Evolutionary conservation across 106 monocot species (phyloP).

Genomic region (Amphibolis antarctica): DNA sequence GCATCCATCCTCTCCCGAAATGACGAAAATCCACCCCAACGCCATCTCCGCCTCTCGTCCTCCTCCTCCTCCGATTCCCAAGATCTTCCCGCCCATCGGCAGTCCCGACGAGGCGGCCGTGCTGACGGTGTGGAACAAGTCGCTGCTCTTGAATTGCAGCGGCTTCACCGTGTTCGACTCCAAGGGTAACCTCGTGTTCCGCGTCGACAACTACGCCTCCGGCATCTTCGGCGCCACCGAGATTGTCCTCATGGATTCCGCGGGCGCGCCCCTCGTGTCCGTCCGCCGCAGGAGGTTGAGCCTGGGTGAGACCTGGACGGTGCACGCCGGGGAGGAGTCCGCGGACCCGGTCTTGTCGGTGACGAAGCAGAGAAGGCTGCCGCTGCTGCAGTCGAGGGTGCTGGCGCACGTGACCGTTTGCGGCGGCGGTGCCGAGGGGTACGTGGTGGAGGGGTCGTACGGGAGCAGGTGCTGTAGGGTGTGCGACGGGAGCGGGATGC

Average conservation of each 20-base stretch:
- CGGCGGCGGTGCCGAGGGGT: background rate
- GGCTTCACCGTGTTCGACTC: conserved; percentile 22
- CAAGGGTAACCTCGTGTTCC: conserved; percentile 25
- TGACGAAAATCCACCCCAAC: conserved; percentile 6
- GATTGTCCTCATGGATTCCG: conserved; percentile 23
- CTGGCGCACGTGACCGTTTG: conserved; percentile 2
- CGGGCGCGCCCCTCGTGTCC: conserved; percentile 14
- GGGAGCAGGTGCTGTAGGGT: conserved; percentile 4
- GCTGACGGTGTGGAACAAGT: conserved; percentile 28
- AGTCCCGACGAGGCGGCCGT: conserved; percentile 8
- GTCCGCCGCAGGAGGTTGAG: conserved; percentile 13
- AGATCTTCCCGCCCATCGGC: conserved; percentile 20
- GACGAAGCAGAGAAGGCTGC: conserved; percentile 11
- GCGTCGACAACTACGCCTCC: conserved; percentile 17
- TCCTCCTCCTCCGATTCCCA: conserved; percentile 16
- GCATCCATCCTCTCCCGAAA: too few relatives aligned
- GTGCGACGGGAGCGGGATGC: conserved; percentile 16
- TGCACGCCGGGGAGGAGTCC: conserved; percentile 16
- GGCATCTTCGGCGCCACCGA: conserved; percentile 3
- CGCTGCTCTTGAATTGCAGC: conserved; percentile 22
- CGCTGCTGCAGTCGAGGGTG: background rate
- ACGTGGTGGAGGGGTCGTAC: conserved; percentile 23
- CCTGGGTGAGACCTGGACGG: conserved; percentile 14
- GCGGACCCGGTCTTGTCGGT: conserved; percentile 4
- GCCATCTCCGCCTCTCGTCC: background rate